These are phyloP conservation scores for Teunomyces funiuensis DNA, from an alignment of 805 yeast species.

Conservation along the genomic window DNA sequence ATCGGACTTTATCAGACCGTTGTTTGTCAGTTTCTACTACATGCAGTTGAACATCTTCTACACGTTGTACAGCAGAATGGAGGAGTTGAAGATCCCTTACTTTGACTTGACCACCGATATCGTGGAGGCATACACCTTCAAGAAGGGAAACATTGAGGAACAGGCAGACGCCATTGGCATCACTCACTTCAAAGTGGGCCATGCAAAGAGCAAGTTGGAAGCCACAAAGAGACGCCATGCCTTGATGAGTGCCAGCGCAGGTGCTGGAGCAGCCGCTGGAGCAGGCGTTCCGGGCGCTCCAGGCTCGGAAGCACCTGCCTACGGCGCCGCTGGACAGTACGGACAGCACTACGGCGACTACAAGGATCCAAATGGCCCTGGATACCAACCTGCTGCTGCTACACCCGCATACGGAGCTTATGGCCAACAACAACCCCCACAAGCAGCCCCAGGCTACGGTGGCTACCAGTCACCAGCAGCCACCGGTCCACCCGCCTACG, in stretches of 20 bases:
- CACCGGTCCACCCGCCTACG: slow-evolving; percentile 12
- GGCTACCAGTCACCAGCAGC: slow-evolving; percentile 12
- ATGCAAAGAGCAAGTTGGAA: slow-evolving; percentile 81
- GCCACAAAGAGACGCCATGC: slow-evolving; percentile 77
- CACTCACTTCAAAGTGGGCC: slow-evolving; percentile 87
- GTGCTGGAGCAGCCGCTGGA: slow-evolving; percentile 17
- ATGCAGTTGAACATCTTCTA: slow-evolving; percentile 98
- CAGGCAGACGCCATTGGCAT: slow-evolving; percentile 85
- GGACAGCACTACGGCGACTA: slow-evolving; percentile 27
- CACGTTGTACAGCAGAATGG: slow-evolving; percentile 87
- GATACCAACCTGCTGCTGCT: slow-evolving; percentile 8
- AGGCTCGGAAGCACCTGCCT: slow-evolving; percentile 15
- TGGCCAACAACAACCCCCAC: slow-evolving; percentile 11
- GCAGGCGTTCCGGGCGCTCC: slow-evolving; percentile 24
- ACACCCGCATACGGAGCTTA: slow-evolving; percentile 16
- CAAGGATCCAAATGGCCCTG: slow-evolving; percentile 16
- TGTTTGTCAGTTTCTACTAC: slow-evolving; percentile 90
- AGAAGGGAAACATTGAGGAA: slow-evolving; percentile 91
- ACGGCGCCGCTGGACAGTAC: slow-evolving; percentile 13
- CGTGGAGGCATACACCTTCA: slow-evolving; percentile 70
- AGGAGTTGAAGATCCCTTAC: slow-evolving; percentile 95
- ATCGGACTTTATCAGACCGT: slow-evolving; percentile 87
- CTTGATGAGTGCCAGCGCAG: slow-evolving; percentile 29
- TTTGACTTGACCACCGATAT: slow-evolving; percentile 86
- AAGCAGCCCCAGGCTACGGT: slow-evolving; percentile 15